Evolutionary conservation across 352 stramenopile genomes (phyloP), one percentile per base, ranked within the genome.

Genomic region (Blastocystis sp.): DNA sequence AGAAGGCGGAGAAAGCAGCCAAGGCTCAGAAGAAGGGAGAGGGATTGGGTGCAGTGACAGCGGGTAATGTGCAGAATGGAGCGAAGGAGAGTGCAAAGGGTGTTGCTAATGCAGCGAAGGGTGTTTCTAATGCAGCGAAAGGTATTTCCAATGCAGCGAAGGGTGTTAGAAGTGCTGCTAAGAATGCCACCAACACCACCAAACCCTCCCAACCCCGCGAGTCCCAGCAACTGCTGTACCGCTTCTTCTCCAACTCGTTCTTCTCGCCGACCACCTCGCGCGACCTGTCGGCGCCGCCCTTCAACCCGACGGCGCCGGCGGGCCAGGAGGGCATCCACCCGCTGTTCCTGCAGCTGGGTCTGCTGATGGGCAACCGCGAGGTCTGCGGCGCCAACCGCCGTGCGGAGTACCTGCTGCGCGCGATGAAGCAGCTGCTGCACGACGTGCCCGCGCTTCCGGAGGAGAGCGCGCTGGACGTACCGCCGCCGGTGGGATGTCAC

Each of bases 281-380:
- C 32, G 24, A 14, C 14, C 61, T 72, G 11, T 36, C 61, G 11
- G 16, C 27, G 24, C 38, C 27, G 14, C n/a, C 40, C 32, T 72
- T 72, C 61, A 36, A 51, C 1, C 61, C 61, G 18, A 0, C 38
- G 21, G 36, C 27, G 27, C 16, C 61, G 16, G 29, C 32, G 32
- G 27, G 40, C 11, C 38, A 59, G 34, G 36, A n/a, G 7, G 27
- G 21, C 11, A 42, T 63, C 36, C 67, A 78, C 34, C 67, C 67
- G 2, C 32, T 57, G 1, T 78, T 78, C 49, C 40, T 54, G 8
- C 67, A 78, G 27, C 44, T 78, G n/a, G 67, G 40, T 8, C 49
- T 78, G 34, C 18, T 78, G 40, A 78, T 78, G n/a, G 18, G 46
- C 16, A 78, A 78, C 29, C 67, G 67, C 14, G 44, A 61, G 8